phyloP scores from a whole-genome alignment of 2,329 filamentous ascomycete species.

The Coccinonectria pachysandricola region DNA sequence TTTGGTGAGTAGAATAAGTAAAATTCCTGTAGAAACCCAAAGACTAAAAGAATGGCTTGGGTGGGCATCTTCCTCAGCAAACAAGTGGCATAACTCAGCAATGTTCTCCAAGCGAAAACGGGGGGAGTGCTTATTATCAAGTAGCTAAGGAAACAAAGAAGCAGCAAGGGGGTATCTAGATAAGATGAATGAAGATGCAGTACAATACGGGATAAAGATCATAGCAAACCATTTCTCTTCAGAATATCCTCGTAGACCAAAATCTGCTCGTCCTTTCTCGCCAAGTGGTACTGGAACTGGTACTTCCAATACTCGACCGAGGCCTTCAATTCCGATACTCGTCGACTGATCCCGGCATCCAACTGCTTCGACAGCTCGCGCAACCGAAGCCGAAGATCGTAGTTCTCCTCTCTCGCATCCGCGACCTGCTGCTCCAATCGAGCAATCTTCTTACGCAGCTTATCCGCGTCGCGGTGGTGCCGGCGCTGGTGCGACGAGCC shows the following conservation, averaged over 20 bases:
- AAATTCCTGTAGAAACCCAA: too few relatives aligned
- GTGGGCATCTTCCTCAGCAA: slow-evolving; percentile 2
- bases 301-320: slow-evolving; percentile 27
- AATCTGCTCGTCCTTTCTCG: slow-evolving; percentile 23
- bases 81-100: slow-evolving; percentile 1
- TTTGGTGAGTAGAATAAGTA: too few relatives aligned
- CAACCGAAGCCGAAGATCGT: slow-evolving; percentile 23
- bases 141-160: too few relatives aligned
- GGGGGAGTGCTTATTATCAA: too few relatives aligned
- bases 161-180: slow-evolving; percentile 1
- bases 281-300: slow-evolving; percentile 18
- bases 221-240: slow-evolving; percentile 21
- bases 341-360: slow-evolving; percentile 20
- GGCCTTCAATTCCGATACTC: slow-evolving; percentile 22
- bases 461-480: slow-evolving; percentile 21
- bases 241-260: slow-evolving; percentile 25
- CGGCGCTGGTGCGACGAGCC: slow-evolving; percentile 14
- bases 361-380: slow-evolving; percentile 25
- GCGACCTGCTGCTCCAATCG: slow-evolving; percentile 29
- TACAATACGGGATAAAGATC: neutral
- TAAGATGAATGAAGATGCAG: neutral
- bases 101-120: too few relatives aligned
- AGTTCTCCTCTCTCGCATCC: slow-evolving; percentile 25
- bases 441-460: slow-evolving; percentile 23
- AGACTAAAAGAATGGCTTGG: too few relatives aligned